phyloP scores from a whole-genome alignment of 306 rosid species.

The Prunus mongolica region DNA sequence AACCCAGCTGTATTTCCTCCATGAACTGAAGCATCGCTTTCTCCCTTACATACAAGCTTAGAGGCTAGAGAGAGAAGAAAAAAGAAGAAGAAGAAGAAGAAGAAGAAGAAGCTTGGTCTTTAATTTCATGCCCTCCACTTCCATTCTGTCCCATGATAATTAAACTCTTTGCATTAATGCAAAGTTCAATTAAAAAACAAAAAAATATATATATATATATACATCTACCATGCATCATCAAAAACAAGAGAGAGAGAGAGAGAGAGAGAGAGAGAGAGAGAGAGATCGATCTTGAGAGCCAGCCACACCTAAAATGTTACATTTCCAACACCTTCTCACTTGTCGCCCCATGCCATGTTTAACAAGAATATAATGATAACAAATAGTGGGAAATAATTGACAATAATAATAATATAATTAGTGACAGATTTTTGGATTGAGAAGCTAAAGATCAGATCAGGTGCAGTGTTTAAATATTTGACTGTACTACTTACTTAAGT shows the following conservation, averaged over 20 bases:
- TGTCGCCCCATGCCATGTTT: constrained; percentile 15
- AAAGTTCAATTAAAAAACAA: neutral
- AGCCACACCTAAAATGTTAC: constrained; percentile 43
- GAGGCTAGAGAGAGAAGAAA: neutral
- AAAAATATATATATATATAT: neutral
- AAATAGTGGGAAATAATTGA: neutral
- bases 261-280: constrained; percentile 22
- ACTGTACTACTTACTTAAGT: neutral
- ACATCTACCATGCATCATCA: neutral
- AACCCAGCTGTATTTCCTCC: neutral
- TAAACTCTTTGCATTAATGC: constrained; percentile 5
- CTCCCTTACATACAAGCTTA: too few relatives aligned
- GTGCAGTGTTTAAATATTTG: neutral
- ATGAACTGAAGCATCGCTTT: too few relatives aligned
- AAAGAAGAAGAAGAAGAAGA: neutral
- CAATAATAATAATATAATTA: neutral
- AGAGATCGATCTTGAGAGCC: constrained; percentile 23
- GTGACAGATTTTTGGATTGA: neutral
- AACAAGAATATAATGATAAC: constrained; percentile 5
- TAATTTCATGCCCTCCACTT: constrained; percentile 14
- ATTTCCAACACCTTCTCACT: constrained; percentile 45
- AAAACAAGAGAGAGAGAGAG: neutral
- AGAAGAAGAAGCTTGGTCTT: neutral
- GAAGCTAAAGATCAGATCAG: neutral
- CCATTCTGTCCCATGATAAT: constrained; percentile 8